Evolutionary conservation across 371 early-diverging fungal genomes (phyloP).

Genomic region (Syncephalastrum racemosum): DNA sequence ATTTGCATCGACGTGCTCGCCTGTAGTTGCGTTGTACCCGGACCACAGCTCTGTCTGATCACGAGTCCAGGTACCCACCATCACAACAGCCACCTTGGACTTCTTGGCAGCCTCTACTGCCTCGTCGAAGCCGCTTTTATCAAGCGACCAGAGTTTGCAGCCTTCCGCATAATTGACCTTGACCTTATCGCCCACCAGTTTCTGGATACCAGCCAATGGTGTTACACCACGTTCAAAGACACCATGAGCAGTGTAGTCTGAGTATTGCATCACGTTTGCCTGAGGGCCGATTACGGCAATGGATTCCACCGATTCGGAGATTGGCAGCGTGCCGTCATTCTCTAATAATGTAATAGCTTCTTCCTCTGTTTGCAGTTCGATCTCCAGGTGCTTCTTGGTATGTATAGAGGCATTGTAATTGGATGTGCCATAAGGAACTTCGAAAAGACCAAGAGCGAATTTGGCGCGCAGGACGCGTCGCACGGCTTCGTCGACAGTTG

Average conservation of each 20-base stretch:
- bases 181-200: constrained; percentile 22
- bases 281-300: constrained; percentile 53
- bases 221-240: constrained; percentile 22
- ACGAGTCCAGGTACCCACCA: constrained; percentile 33
- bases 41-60: constrained; percentile 23
- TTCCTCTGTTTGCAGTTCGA: constrained; percentile 18
- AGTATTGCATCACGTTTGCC: constrained; percentile 31
- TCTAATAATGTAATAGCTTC: constrained; percentile 41
- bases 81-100: constrained; percentile 47
- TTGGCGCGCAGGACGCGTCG: constrained; percentile 21
- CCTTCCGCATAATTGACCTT: constrained; percentile 27
- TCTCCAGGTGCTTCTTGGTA: constrained; percentile 14
- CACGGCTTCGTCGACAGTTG: constrained; percentile 28
- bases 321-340: constrained; percentile 38
- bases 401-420: constrained; percentile 28
- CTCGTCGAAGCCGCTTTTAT: constrained; percentile 29
- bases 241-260: constrained; percentile 19
- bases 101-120: constrained; percentile 30
- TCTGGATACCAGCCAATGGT: constrained; percentile 39
- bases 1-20: constrained; percentile 25
- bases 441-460: constrained; percentile 26
- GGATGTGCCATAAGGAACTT: constrained; percentile 16
- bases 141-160: constrained; percentile 28
- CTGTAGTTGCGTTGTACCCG: constrained; percentile 22
- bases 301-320: constrained; percentile 15